Conservation (phyloP, 1,139 yeast genomes). For the Blastobotrys arbuscula region DNA sequence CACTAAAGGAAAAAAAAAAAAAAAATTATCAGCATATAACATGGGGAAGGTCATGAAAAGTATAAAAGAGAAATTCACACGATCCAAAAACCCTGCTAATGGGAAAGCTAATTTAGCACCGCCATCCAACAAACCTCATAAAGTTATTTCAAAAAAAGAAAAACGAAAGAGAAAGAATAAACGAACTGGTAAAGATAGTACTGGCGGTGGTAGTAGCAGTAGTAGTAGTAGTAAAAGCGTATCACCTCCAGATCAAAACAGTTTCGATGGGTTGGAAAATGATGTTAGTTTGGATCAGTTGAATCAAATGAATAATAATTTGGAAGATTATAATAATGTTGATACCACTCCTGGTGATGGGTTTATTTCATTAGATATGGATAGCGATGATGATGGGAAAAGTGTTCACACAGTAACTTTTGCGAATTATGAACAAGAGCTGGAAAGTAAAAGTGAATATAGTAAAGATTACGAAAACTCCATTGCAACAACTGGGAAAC, state of each 20-base stretch:
- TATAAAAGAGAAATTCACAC: background rate
- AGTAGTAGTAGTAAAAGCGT: background rate
- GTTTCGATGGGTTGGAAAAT: conserved; percentile 1
- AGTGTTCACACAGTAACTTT: conserved; percentile 24
- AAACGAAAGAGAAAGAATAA: background rate
- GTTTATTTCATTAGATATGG: conserved; percentile 23
- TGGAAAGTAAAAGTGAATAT: conserved; percentile 16
- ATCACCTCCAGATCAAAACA: background rate
- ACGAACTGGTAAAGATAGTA: background rate
- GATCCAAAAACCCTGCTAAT: background rate
- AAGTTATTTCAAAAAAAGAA: conserved; percentile 2
- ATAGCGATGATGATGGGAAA: conserved; percentile 22
- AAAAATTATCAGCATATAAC: background rate
- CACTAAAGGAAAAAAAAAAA: background rate
- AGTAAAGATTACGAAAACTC: conserved; percentile 19
- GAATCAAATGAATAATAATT: conserved; percentile 35
- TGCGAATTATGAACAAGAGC: conserved; percentile 23
- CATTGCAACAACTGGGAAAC: conserved; percentile 8
- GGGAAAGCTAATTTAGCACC: conserved; percentile 9
- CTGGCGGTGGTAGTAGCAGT: no score
- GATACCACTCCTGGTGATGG: conserved; percentile 38
- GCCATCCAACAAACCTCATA: conserved; percentile 10
- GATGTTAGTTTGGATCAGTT: background rate
- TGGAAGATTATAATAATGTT: conserved; percentile 21
- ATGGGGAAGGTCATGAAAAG: background rate